A percentile compares a stretch with the other conserved stretches of the same genome.
phyloP scores from a whole-genome alignment of 2,329 filamentous ascomycete species.

The Karstenula rhodostoma region DNA sequence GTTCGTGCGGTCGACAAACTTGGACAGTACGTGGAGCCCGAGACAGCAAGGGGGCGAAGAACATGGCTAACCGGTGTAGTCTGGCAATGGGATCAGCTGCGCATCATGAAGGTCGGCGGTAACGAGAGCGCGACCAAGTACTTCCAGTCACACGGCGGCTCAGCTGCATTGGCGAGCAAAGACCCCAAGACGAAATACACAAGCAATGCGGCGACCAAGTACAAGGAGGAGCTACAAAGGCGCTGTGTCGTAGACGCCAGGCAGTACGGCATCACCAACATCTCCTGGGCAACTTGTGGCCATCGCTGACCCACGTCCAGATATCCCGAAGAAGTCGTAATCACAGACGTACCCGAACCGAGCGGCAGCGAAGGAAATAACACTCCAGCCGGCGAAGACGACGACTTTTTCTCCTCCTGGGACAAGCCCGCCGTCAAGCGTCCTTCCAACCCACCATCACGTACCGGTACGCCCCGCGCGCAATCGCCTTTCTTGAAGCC shows the following conservation, averaged over 20 bases:
- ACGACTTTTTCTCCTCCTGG: conserved; percentile 99
- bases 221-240: conserved; percentile 95
- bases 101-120: conserved; percentile 96
- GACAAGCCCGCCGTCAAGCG: conserved; percentile 97
- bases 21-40: conserved; percentile 78
- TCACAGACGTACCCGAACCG: conserved; percentile 73
- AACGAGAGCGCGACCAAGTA: conserved; percentile 98
- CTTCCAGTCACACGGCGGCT: conserved; percentile 96
- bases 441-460: conserved; percentile 90
- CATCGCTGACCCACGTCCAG: conserved; percentile 55
- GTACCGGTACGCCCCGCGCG: conserved; percentile 83
- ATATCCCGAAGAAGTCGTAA: conserved; percentile 83
- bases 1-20: conserved; percentile 97
- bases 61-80: conserved; percentile 52
- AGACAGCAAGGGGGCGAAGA: conserved; percentile 56
- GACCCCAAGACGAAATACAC: conserved; percentile 97
- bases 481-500: conserved; percentile 90
- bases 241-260: conserved; percentile 82
- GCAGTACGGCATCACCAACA: conserved; percentile 67
- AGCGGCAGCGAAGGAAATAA: conserved; percentile 68
- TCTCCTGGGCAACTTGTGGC: conserved; percentile 17
- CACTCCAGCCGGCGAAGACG: conserved; percentile 84
- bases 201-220: conserved; percentile 90
- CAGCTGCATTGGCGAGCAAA: conserved; percentile 92
- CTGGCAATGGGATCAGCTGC: conserved; percentile 99